These are phyloP conservation scores for Wickerhamiella alocasiicola DNA, from an alignment of 805 yeast species.

Conservation along the genomic window DNA sequence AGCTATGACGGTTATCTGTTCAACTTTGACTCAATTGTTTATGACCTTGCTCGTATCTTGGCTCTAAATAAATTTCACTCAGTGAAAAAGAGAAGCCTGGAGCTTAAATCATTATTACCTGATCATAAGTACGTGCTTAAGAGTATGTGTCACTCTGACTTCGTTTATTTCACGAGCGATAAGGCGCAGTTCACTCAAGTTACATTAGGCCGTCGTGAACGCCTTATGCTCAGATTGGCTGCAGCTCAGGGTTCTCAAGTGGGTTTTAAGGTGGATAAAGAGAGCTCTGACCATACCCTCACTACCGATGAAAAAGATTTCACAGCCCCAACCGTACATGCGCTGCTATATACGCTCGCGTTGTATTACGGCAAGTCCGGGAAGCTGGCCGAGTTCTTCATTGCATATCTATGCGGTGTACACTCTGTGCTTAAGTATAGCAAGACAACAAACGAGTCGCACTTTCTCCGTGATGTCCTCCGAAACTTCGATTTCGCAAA, in stretches of 20 bases:
- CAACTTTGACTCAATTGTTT: conserved; percentile 3
- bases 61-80: too few relatives aligned
- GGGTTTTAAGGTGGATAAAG: too few relatives aligned
- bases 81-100: too few relatives aligned
- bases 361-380: not conserved
- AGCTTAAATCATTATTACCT: too few relatives aligned
- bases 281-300: too few relatives aligned
- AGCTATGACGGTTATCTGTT: not conserved
- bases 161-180: too few relatives aligned
- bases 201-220: too few relatives aligned
- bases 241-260: not conserved
- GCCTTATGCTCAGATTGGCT: not conserved
- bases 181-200: too few relatives aligned
- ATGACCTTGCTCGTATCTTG: not conserved
- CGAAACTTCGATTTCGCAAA: not conserved
- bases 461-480: not conserved
- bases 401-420: conserved; percentile 1
- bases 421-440: not conserved
- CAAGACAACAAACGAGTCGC: not conserved
- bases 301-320: not conserved
- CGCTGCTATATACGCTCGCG: not conserved
- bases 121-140: too few relatives aligned
- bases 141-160: too few relatives aligned
- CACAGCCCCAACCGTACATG: not conserved
- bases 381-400: not conserved